These are phyloP conservation scores for Mucor piriformis DNA, from an alignment of 371 early-diverging fungal species.

Conservation along the genomic window DNA sequence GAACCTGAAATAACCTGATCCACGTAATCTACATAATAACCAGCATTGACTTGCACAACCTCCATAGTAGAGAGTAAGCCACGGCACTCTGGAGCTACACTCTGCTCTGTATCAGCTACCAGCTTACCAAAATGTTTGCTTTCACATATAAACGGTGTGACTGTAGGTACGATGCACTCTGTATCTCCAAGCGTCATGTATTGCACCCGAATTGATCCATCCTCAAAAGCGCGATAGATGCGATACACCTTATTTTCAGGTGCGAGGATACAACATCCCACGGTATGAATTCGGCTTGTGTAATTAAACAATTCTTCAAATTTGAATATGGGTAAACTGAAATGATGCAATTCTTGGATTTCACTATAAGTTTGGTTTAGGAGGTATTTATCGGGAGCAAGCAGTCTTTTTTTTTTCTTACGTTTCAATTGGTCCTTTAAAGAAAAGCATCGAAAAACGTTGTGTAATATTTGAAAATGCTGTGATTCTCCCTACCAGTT, in stretches of 20 bases:
- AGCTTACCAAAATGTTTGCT: neutral
- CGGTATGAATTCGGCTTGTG: neutral
- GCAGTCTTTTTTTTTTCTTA: neutral
- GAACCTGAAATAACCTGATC: too few relatives aligned
- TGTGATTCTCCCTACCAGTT: slow-evolving; percentile 9
- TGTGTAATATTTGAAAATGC: slow-evolving; percentile 11
- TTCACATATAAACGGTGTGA: neutral
- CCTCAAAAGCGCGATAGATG: slow-evolving; percentile 19
- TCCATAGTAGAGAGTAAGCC: too few relatives aligned
- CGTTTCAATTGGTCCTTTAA: neutral
- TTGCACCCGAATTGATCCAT: slow-evolving; percentile 19
- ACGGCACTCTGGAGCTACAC: neutral
- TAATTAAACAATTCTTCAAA: slow-evolving; percentile 8
- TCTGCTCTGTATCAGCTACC: neutral
- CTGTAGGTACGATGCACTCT: neutral
- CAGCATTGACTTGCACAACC: too few relatives aligned
- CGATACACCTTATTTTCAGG: slow-evolving; percentile 1
- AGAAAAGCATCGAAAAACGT: neutral
- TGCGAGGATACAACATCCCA: neutral
- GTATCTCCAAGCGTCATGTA: neutral
- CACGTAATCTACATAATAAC: too few relatives aligned
- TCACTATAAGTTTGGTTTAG: neutral
- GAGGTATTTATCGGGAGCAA: too few relatives aligned
- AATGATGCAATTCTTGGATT: slow-evolving; percentile 1
- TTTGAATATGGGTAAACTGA: slow-evolving; percentile 1